A percentile compares a stretch with the other conserved stretches of the same genome.
Conservation (phyloP, 805 yeast genomes). For the Ogataea methylovora region DNA sequence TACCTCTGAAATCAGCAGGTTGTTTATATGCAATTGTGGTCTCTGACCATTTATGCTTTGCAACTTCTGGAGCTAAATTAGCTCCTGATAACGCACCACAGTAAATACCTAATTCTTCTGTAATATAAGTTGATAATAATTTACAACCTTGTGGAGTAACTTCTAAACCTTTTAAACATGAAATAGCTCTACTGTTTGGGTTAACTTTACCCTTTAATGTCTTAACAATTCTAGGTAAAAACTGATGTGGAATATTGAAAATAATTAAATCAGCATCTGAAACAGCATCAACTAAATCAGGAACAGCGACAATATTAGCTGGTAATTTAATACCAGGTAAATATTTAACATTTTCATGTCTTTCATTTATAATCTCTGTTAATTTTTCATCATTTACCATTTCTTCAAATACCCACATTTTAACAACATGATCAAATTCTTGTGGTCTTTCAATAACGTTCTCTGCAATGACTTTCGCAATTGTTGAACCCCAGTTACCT, state of each 20-base stretch:
- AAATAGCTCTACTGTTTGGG: constrained; percentile 74
- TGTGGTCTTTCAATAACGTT: constrained; percentile 67
- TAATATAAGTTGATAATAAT: constrained; percentile 70
- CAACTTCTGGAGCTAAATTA: constrained; percentile 95
- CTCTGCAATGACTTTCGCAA: constrained; percentile 92
- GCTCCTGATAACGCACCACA: constrained; percentile 98
- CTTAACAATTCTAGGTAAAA: constrained; percentile 66
- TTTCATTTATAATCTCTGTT: constrained; percentile 83
- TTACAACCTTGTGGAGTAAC: constrained; percentile 81
- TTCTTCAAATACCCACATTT: constrained; percentile 98
- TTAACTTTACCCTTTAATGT: constrained; percentile 73
- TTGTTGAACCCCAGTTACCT: constrained; percentile 98
- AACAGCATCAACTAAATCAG: constrained; percentile 71
- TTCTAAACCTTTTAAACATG: constrained; percentile 93
- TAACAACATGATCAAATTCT: constrained; percentile 65
- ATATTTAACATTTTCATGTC: constrained; percentile 92
- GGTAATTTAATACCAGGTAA: constrained; percentile 87
- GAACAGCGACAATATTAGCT: constrained; percentile 78
- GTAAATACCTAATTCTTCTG: constrained; percentile 73
- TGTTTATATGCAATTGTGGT: constrained; percentile 88
- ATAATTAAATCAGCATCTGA: constrained; percentile 78
- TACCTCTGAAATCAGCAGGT: constrained; percentile 63
- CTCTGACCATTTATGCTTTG: constrained; percentile 92
- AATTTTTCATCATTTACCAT: constrained; percentile 66
- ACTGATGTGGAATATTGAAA: constrained; percentile 97